phyloP scores from a whole-genome alignment of 2,329 filamentous ascomycete species.

The Lecanicillium sp. region DNA sequence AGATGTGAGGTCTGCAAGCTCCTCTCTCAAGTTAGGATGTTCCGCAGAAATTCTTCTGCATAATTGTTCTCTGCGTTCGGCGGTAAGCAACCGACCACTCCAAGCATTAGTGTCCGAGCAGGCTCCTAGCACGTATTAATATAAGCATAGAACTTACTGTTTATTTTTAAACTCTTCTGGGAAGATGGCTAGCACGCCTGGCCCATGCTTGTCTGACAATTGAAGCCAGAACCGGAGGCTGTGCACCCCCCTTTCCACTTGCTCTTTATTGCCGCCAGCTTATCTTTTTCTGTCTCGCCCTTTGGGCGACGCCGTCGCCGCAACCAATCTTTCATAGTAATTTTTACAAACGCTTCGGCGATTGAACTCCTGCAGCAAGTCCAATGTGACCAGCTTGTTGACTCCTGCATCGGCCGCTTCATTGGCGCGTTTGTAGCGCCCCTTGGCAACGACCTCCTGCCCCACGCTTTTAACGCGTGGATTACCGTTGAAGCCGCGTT shows the following conservation, averaged over 20 bases:
- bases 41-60: background rate
- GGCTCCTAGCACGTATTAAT: too few species aligned
- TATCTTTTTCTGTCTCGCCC: background rate
- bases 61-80: background rate
- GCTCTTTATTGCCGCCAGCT: background rate
- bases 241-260: background rate
- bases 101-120: background rate
- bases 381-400: background rate
- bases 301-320: background rate
- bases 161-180: background rate
- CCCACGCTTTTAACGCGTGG: background rate
- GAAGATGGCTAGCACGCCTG: background rate
- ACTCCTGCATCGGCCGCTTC: background rate
- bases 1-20: background rate
- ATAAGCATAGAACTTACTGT: background rate
- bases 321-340: background rate
- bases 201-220: background rate
- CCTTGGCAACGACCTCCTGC: background rate
- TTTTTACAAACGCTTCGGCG: background rate
- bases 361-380: background rate
- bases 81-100: background rate
- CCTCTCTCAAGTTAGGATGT: background rate
- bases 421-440: background rate
- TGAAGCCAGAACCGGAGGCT: background rate
- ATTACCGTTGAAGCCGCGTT: background rate